Percentiles rank a stretch among this genome's conserved stretches.
Evolutionary conservation across 495 filamentous ascomycete species (phyloP).

Genomic region (Lophiostoma macrostomum): DNA sequence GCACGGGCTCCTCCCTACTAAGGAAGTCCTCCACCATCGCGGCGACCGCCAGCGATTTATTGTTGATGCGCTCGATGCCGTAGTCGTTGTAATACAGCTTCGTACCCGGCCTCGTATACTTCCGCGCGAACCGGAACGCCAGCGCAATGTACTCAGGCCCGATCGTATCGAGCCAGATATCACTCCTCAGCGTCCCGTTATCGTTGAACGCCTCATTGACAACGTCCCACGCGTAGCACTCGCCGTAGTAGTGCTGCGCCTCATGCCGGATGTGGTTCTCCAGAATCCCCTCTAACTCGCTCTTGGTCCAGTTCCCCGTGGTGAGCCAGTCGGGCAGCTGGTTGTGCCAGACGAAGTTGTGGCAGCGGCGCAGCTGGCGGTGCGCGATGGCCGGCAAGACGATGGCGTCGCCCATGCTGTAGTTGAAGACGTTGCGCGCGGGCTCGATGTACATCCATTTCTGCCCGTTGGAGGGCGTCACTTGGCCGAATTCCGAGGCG

Average conservation of each 20-base stretch:
- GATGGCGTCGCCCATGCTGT: slow-evolving; percentile 35
- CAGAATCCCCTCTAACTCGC: slow-evolving; percentile 33
- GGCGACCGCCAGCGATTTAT: slow-evolving; percentile 49
- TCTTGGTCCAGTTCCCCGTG: slow-evolving; percentile 28
- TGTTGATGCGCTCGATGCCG: slow-evolving; percentile 55
- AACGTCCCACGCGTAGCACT: slow-evolving; percentile 43
- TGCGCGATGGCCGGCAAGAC: slow-evolving; percentile 24
- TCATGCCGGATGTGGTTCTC: slow-evolving; percentile 39
- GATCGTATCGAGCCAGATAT: slow-evolving; percentile 35
- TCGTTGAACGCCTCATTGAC: slow-evolving; percentile 44
- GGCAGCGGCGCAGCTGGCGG: slow-evolving; percentile 38
- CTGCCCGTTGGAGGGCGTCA: slow-evolving; percentile 53
- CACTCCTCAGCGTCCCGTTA: slow-evolving; percentile 32
- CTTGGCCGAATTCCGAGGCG: slow-evolving; percentile 50
- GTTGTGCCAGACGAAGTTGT: slow-evolving; percentile 40
- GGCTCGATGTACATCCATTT: slow-evolving; percentile 51
- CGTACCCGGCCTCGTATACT: slow-evolving; percentile 44
- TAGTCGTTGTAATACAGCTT: slow-evolving; percentile 72
- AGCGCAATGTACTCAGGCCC: slow-evolving; percentile 36
- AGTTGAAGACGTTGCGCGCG: slow-evolving; percentile 40
- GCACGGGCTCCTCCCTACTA: slow-evolving; percentile 47
- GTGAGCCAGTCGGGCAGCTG: slow-evolving; percentile 41
- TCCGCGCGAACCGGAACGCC: slow-evolving; percentile 37
- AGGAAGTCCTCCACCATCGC: slow-evolving; percentile 49
- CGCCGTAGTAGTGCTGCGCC: slow-evolving; percentile 33